Evolutionary conservation across 2,329 filamentous ascomycete species (phyloP), one percentile per base, ranked within the genome.

Genomic region (Penicillium sp.): DNA sequence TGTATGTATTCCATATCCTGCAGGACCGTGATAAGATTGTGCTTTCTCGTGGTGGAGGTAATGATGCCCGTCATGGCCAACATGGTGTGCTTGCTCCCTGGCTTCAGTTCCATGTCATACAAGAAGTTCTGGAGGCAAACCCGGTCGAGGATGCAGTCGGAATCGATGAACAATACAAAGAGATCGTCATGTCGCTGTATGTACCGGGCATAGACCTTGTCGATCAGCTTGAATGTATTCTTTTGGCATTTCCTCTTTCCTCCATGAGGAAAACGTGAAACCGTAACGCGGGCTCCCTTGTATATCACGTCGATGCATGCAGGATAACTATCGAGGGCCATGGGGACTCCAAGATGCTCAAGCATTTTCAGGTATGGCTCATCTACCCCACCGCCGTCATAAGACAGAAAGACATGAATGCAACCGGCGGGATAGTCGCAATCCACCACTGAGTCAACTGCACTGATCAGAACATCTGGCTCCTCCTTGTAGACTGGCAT

Each of bases 1-100:
- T 97, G 93, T 23, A 97, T 86, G 63, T 97, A 97, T 68, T 98
- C 93, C 85, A 97, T 95, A 59, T 98, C 91, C 69, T 98, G 91
- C 4, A 98, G 76, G 11, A 98, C 74, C 0, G 93, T 97, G 61
- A 97, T 87, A 46, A 97, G 74, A 56, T 86, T 89, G 66, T 94
- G 86, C 60, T 87, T 93, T 59, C 85, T 81, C 0, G 91, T 95
- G 0, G 90, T 96, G 1, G 89, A 91, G 1, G 91, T 97, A 63
- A 97, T 97, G 62, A 97, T 87, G 26, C 91, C 91, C 11, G 91
- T 97, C 89, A 96, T 96, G 43, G 91, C 91, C 62, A 97, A 77
- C 88, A 95, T 96, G 66, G 94, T 88, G 63, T 84, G 82, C 63
- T 87, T 83, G 71, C 90, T 95, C 44, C 90, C 90, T 0, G 91